Evolutionary conservation across 2,329 filamentous ascomycete genomes (phyloP).

Genomic region (Alternaria conjuncta): DNA sequence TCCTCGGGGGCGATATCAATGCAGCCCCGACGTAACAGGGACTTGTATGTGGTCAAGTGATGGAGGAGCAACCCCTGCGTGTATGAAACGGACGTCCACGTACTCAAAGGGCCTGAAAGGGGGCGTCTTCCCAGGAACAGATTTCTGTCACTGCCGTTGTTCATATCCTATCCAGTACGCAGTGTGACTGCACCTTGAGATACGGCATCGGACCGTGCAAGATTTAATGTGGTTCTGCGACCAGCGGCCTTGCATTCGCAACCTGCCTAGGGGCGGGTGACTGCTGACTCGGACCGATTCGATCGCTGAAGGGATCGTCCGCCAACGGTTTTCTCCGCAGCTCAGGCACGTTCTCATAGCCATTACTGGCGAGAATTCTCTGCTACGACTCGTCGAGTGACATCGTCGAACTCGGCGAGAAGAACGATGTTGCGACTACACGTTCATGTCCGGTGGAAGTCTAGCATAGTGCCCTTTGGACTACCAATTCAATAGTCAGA

Average conservation of each 20-base stretch:
- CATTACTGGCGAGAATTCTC: neutral
- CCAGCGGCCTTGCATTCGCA: neutral
- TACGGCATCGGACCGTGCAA: neutral
- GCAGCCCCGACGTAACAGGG: neutral
- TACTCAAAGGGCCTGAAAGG: neutral
- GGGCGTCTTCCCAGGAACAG: neutral
- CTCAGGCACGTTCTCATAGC: neutral
- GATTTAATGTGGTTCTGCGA: neutral
- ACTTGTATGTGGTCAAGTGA: neutral
- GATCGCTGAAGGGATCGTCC: neutral
- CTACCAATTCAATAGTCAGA: neutral
- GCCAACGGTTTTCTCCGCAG: neutral
- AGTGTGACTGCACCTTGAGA: neutral
- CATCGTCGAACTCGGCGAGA: neutral
- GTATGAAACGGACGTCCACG: neutral
- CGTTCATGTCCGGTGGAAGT: neutral
- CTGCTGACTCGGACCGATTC: neutral
- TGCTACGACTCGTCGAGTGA: rapidly evolving
- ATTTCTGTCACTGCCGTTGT: neutral
- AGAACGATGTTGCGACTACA: neutral
- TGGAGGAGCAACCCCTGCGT: neutral
- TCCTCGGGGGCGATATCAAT: neutral
- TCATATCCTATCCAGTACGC: neutral
- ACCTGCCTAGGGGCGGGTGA: neutral
- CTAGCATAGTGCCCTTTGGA: neutral